A percentile compares a stretch with the other conserved stretches of the same genome.
These are phyloP conservation scores for Phytophthora podocarpi DNA, from an alignment of 352 stramenopile genomes.

Conservation along the genomic window DNA sequence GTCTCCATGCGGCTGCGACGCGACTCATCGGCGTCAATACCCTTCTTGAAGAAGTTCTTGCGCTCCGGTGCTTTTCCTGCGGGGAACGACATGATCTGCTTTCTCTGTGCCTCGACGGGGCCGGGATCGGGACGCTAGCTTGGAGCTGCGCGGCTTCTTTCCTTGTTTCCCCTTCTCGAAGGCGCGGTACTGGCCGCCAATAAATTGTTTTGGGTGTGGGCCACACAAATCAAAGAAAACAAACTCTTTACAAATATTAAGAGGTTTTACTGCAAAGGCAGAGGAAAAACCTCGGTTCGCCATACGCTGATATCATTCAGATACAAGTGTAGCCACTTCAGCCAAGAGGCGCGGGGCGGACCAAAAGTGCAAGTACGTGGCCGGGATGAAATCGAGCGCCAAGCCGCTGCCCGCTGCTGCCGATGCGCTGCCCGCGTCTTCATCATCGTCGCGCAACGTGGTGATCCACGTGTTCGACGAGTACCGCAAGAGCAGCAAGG, in stretches of 20 bases:
- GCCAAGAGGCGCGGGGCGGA: constrained; percentile 16
- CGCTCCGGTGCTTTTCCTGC: constrained; percentile 71
- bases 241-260: constrained; percentile 12
- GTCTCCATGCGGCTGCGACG: constrained; percentile 78
- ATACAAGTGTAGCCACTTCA: constrained; percentile 1
- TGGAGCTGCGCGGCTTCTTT: constrained; percentile 33
- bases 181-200: constrained; percentile 29
- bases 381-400: constrained; percentile 6
- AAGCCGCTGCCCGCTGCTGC: not conserved
- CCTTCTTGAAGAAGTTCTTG: constrained; percentile 83
- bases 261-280: constrained; percentile 23
- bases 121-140: constrained; percentile 15
- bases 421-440: not conserved
- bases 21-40: constrained; percentile 78
- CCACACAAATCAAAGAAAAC: constrained; percentile 29
- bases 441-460: constrained; percentile 47
- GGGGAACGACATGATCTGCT: constrained; percentile 65
- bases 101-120: constrained; percentile 13
- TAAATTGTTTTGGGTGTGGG: constrained; percentile 27
- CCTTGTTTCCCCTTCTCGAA: constrained; percentile 38
- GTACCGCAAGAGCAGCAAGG: constrained; percentile 81
- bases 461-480: constrained; percentile 93
- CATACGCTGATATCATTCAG: no score
- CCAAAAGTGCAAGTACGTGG: no score
- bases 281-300: constrained; percentile 37